Percentiles rank a stretch among this genome's conserved stretches.
Conservation (phyloP, 306 rosid genomes). For the Lathyrus sativus region DNA sequence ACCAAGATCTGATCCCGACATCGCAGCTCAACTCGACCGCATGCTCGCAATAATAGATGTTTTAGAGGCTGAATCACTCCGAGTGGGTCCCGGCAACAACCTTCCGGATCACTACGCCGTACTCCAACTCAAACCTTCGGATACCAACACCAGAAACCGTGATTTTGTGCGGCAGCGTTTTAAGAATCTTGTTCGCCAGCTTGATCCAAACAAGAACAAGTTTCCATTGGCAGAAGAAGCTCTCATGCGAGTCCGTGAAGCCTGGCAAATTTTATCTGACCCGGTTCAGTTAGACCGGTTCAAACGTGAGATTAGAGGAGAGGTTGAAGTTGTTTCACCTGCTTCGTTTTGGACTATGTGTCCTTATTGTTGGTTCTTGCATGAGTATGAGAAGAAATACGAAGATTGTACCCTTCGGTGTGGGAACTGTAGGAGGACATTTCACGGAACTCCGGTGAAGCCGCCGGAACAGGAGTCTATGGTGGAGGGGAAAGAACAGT, state of each 20-base stretch:
- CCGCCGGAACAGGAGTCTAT: constrained; percentile 45
- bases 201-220: constrained; percentile 46
- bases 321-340: neutral
- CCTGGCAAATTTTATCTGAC: constrained; percentile 59
- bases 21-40: constrained; percentile 22
- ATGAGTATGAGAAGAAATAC: constrained; percentile 55
- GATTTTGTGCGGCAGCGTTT: constrained; percentile 41
- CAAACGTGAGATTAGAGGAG: constrained; percentile 16
- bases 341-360: constrained; percentile 73
- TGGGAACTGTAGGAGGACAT: constrained; percentile 52
- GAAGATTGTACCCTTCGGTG: constrained; percentile 62
- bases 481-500: constrained; percentile 58
- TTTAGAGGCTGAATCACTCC: constrained; percentile 37
- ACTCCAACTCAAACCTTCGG: constrained; percentile 44
- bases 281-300: constrained; percentile 32
- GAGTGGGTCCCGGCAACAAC: neutral
- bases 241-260: constrained; percentile 44
- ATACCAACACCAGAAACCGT: constrained; percentile 24
- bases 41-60: constrained; percentile 53
- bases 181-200: constrained; percentile 44
- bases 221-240: constrained; percentile 49
- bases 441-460: constrained; percentile 63
- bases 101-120: constrained; percentile 52
- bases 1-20: constrained; percentile 39
- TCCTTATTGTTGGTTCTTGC: constrained; percentile 68